Conservation (phyloP, 805 yeast species). For the Blastobotrys mokoenaii region DNA sequence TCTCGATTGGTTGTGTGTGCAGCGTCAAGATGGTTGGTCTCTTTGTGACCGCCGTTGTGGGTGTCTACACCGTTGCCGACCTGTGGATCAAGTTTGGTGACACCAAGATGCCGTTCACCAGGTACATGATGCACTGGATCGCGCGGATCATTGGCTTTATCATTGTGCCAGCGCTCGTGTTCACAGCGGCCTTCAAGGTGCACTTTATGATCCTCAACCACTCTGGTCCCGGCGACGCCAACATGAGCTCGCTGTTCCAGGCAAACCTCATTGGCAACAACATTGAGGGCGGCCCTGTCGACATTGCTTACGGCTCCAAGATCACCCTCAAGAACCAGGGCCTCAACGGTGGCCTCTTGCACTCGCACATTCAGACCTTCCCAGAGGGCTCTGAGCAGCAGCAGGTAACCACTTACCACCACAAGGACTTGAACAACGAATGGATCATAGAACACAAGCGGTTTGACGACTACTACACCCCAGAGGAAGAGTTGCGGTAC, state of each 20-base stretch:
- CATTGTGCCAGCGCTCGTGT: conserved; percentile 60
- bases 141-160: conserved; percentile 60
- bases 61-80: conserved; percentile 81
- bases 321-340: conserved; percentile 66
- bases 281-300: conserved; percentile 58
- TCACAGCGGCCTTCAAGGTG: conserved; percentile 63
- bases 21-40: conserved; percentile 97
- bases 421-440: conserved; percentile 78
- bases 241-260: conserved; percentile 84
- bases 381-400: conserved; percentile 94
- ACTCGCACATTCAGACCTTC: conserved; percentile 77
- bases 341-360: conserved; percentile 64
- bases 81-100: conserved; percentile 81
- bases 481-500: conserved; percentile 25
- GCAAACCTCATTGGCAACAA: conserved; percentile 68
- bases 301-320: conserved; percentile 52
- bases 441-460: conserved; percentile 45
- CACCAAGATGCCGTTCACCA: conserved; percentile 24
- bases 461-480: conserved; percentile 20
- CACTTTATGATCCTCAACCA: conserved; percentile 70
- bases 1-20: conserved; percentile 80
- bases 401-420: conserved; percentile 88
- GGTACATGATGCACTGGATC: conserved; percentile 53
- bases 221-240: conserved; percentile 90
- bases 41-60: conserved; percentile 79